Evolutionary conservation across 164 flowering plant species (phyloP).

Genomic region (Annona cherimola): DNA sequence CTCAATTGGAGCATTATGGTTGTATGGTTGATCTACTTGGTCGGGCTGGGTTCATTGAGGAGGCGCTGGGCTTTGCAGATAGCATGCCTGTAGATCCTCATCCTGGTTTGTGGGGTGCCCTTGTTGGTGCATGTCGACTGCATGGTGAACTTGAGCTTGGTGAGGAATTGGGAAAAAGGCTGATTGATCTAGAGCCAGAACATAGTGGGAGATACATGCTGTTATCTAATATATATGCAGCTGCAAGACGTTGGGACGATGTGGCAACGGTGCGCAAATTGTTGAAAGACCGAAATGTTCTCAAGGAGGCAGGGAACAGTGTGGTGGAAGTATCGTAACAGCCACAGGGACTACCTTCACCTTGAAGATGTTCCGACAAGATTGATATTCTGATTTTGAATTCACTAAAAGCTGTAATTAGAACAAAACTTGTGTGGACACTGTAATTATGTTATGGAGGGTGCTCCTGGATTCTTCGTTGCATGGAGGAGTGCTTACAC

Average conservation of each 20-base stretch:
- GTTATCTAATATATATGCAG: slow-evolving; percentile 27
- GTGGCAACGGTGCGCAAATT: slow-evolving; percentile 19
- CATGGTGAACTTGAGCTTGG: slow-evolving; percentile 31
- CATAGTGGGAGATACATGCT: slow-evolving; percentile 30
- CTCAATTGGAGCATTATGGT: slow-evolving; percentile 28
- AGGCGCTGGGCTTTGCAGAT: slow-evolving; percentile 27
- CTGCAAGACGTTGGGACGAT: slow-evolving; percentile 30
- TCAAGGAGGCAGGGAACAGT: slow-evolving; percentile 30
- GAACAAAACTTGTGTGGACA: background rate
- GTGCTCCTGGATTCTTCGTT: background rate
- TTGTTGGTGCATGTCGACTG: slow-evolving; percentile 32
- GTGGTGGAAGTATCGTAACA: slow-evolving; percentile 4
- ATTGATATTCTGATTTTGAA: no score
- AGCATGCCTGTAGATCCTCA: slow-evolving; percentile 27
- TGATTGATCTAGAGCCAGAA: slow-evolving; percentile 28
- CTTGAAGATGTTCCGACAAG: no score
- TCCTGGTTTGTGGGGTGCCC: slow-evolving; percentile 33
- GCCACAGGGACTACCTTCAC: no score
- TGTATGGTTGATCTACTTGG: slow-evolving; percentile 37
- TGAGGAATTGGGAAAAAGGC: slow-evolving; percentile 23
- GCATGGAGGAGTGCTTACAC: background rate
- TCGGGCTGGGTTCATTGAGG: slow-evolving; percentile 30
- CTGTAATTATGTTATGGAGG: background rate
- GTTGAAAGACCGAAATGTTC: slow-evolving; percentile 25
- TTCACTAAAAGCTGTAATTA: background rate